phyloP scores from a whole-genome alignment of 257 asterid genomes.

The Jacaranda mimosifolia region DNA sequence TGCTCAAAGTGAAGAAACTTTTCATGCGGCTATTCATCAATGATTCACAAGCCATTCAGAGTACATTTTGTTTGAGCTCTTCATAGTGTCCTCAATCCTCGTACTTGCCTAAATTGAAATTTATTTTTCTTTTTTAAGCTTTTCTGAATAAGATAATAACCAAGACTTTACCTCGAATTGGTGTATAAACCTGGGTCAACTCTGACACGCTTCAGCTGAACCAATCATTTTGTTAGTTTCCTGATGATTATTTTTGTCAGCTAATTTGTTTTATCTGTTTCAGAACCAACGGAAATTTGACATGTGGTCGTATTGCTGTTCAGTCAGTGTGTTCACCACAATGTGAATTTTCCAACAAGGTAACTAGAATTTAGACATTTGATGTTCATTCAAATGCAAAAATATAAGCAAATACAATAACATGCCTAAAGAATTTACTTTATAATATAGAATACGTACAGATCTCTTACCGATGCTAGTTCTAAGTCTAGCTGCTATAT shows the following conservation, averaged over 20 bases:
- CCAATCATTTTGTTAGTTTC: not conserved
- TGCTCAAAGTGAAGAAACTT: not conserved
- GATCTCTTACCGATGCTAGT: conserved; percentile 18
- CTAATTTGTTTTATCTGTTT: conserved; percentile 35
- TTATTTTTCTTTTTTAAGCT: not conserved
- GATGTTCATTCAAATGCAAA: not conserved
- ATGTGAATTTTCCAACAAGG: conserved; percentile 81
- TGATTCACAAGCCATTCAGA: not conserved
- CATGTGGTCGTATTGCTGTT: conserved; percentile 79
- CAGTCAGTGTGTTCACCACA: conserved; percentile 94
- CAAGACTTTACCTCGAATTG: not conserved
- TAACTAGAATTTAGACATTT: conserved; percentile 31
- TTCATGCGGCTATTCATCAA: not conserved
- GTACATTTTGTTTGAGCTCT: not conserved
- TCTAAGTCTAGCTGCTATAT: conserved; percentile 4
- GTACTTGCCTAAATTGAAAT: not conserved
- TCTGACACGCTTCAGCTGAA: conserved; percentile 2
- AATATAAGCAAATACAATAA: not conserved
- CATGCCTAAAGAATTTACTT: not conserved
- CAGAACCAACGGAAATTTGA: conserved; percentile 64
- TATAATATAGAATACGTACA: not conserved
- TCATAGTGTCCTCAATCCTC: not conserved
- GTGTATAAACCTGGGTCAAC: conserved; percentile 6
- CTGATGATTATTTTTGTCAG: not conserved
- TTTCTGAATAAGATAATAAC: not conserved